These are phyloP conservation scores for Symbiotaphrina buchneri DNA, from an alignment of 495 filamentous ascomycete genomes.

Conservation along the genomic window DNA sequence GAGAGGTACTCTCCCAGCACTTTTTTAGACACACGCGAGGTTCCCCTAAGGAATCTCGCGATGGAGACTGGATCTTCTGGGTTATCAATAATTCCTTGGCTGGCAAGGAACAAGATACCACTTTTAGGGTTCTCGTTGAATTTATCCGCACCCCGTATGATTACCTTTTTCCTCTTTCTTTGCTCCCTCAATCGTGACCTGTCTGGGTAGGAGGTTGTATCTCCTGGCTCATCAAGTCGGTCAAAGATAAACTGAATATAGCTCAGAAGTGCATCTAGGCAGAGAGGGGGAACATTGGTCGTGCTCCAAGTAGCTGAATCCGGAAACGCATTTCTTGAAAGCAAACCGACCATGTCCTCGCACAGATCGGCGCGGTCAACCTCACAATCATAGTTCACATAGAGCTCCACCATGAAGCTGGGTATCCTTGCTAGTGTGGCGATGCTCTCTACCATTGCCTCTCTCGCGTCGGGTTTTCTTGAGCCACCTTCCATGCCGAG, in stretches of 20 bases:
- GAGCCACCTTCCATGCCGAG: slow-evolving; percentile 83
- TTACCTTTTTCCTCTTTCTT: slow-evolving; percentile 59
- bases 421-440: slow-evolving; percentile 81
- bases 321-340: slow-evolving; percentile 86
- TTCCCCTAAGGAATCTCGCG: slow-evolving; percentile 66
- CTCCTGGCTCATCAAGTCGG: slow-evolving; percentile 47
- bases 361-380: slow-evolving; percentile 81
- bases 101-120: slow-evolving; percentile 66
- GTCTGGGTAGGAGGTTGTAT: slow-evolving; percentile 43
- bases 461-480: slow-evolving; percentile 78
- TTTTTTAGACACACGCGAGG: slow-evolving; percentile 71
- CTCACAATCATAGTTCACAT: slow-evolving; percentile 96
- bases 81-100: slow-evolving; percentile 64
- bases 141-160: slow-evolving; percentile 69
- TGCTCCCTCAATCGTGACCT: slow-evolving; percentile 37
- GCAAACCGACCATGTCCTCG: slow-evolving; percentile 79
- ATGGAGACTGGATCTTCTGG: slow-evolving; percentile 47
- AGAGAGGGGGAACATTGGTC: slow-evolving; percentile 89
- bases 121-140: slow-evolving; percentile 91
- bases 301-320: slow-evolving; percentile 99
- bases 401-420: slow-evolving; percentile 82
- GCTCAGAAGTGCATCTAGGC: slow-evolving; percentile 73
- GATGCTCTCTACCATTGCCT: slow-evolving; percentile 97
- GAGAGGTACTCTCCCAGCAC: slow-evolving; percentile 81
- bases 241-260: slow-evolving; percentile 85